Conservation (phyloP, 345 rosid species). For the Sonneratia alba region DNA sequence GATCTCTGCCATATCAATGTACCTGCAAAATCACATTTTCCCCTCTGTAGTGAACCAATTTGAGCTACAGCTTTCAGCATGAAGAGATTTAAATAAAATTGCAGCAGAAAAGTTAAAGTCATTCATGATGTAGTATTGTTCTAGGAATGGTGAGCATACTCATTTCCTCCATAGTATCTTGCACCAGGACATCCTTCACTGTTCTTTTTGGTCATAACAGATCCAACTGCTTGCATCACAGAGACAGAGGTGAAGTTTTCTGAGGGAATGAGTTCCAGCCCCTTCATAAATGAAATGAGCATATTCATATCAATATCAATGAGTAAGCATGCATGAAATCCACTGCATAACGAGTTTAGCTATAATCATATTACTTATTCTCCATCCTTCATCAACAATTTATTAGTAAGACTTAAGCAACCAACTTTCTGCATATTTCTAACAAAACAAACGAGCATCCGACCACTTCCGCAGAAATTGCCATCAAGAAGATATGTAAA, state of each 20-base stretch:
- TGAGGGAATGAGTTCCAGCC: constrained; percentile 94
- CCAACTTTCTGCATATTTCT: background rate
- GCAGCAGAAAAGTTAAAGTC: background rate
- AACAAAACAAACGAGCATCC: background rate
- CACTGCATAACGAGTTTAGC: too few species aligned
- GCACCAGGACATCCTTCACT: constrained; percentile 99
- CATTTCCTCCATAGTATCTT: constrained; percentile 99
- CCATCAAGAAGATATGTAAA: too few species aligned
- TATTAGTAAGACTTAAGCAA: background rate
- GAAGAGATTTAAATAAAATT: background rate
- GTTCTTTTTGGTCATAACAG: constrained; percentile 97
- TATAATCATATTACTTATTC: background rate
- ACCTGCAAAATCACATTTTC: constrained; percentile 33
- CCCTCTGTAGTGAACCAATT: background rate
- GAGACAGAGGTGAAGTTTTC: constrained; percentile 98
- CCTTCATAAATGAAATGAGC: constrained; percentile 33
- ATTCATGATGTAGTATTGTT: background rate
- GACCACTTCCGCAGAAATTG: too few species aligned
- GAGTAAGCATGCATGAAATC: background rate
- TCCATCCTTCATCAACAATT: background rate
- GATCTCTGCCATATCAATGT: constrained; percentile 94
- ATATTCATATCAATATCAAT: background rate
- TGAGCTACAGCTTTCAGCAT: background rate
- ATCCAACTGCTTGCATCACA: constrained; percentile 99
- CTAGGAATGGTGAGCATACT: constrained; percentile 34